Evolutionary conservation across 768 basidiomycete species (phyloP), one percentile per base, ranked within the genome.

Genomic region (Leucocoprinus leucothites): DNA sequence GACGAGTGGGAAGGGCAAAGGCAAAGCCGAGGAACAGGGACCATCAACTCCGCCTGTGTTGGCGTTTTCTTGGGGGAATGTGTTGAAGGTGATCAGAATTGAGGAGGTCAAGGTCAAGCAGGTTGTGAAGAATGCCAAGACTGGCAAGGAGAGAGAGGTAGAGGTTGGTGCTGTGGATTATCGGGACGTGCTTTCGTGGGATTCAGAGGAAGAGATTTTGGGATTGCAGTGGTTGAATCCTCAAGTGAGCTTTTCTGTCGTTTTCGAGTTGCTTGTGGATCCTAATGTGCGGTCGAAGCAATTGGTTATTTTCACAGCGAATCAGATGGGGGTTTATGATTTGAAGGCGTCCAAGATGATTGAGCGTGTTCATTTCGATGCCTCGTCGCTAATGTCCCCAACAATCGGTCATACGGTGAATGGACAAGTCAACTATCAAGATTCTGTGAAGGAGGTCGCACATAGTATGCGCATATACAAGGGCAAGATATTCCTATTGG

Each of bases 401-500:
- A 76, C 80, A 7, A 73, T 81, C 45, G 62, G 70, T 25, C 71
- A 69, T 16, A 81, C 81, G 2, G 64, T 71, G 4, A 74, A 79
- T 52, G 79, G 79, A 22, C 69, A 77, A 1, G 59, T 78, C 19
- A 65, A 79, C 3, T 81, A 82, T 60, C 61, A 67, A 3, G 82
- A 82, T 57, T 75, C 79, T 6, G 71, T 79, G 11, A 69, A 71
- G 38, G 76, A 85, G 54, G 71, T 91, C 42, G 74, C 80, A 16
- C 88, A 87, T 62, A 91, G 91, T 63, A 68, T 97, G 44, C 77
- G 85, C 18, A 74, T 83, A 1, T 94, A 97, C 71, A 94, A 95
- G 65, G 90, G 92, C 40, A 98, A 92, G 66, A 77, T 98, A 16
- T 98, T 98, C 65, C 62, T 94, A 25, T 74, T 99, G 65, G 96